Conservation (phyloP, 257 asterid species). For the Knoxia roxburghii region DNA sequence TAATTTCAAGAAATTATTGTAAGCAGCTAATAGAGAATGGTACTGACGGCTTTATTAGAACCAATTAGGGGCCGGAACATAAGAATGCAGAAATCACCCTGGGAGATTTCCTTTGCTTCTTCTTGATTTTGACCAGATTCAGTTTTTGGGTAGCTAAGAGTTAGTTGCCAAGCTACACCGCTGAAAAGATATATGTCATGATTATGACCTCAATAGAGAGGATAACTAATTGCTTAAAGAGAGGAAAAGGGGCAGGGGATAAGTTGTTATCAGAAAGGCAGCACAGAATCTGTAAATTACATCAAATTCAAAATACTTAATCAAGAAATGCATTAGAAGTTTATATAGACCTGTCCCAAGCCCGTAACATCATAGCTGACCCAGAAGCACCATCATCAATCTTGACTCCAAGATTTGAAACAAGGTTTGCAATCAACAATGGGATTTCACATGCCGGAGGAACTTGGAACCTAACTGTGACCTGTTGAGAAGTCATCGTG, state of each 20-base stretch:
- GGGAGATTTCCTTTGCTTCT: conserved; percentile 34
- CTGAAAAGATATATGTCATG: conserved; percentile 25
- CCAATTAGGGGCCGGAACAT: conserved; percentile 80
- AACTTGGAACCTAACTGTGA: conserved; percentile 75
- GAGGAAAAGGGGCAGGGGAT: no score
- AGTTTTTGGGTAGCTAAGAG: conserved; percentile 57
- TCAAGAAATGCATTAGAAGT: background rate
- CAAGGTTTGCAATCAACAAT: conserved; percentile 62
- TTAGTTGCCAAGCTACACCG: conserved; percentile 93
- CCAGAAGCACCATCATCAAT: conserved; percentile 51
- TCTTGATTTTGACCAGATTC: conserved; percentile 33
- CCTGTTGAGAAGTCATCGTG: conserved; percentile 38
- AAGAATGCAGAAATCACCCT: conserved; percentile 66
- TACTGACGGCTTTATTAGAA: conserved; percentile 75
- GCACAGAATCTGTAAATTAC: background rate
- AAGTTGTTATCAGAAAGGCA: background rate
- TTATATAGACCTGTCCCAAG: conserved; percentile 76
- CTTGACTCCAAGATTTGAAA: conserved; percentile 77
- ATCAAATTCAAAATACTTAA: background rate
- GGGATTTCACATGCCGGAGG: conserved; percentile 89
- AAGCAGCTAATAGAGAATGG: conserved; percentile 20
- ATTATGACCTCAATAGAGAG: background rate
- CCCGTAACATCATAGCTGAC: conserved; percentile 74
- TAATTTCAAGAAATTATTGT: background rate
- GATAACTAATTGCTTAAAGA: conserved; percentile 1